phyloP scores from a whole-genome alignment of 2,329 filamentous ascomycete species.

The Keithomyces neogunnii region DNA sequence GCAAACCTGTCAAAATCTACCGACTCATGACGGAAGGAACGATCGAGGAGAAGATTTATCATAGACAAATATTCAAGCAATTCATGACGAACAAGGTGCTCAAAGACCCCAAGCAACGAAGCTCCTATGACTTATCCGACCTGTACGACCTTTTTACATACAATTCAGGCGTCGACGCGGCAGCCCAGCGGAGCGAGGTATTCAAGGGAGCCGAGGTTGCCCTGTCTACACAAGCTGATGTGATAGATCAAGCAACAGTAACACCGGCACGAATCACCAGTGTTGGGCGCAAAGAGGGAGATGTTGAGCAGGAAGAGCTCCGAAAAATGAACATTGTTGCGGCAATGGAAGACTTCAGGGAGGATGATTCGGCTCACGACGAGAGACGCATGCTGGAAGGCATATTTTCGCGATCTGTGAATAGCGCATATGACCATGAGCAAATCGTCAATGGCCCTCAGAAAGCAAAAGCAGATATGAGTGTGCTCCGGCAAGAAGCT shows the following conservation, averaged over 20 bases:
- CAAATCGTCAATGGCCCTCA: constrained; percentile 74
- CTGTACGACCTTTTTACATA: constrained; percentile 83
- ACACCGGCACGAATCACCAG: constrained; percentile 8
- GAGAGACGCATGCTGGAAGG: constrained; percentile 79
- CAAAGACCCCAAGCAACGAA: constrained; percentile 86
- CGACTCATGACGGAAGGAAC: constrained; percentile 97
- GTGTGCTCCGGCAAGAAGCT: constrained; percentile 74
- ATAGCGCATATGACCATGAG: constrained; percentile 90
- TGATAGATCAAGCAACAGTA: constrained; percentile 2
- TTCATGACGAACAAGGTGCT: constrained; percentile 95
- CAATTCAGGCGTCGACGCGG: constrained; percentile 40
- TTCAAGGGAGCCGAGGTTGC: constrained; percentile 79
- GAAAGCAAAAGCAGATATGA: constrained; percentile 63
- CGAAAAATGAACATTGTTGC: constrained; percentile 51
- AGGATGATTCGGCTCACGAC: constrained; percentile 41
- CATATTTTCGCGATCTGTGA: constrained; percentile 80
- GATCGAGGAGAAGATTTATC: constrained; percentile 98
- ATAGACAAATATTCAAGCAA: constrained; percentile 97
- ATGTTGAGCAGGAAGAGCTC: constrained; percentile 34
- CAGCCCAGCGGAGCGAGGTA: constrained; percentile 73
- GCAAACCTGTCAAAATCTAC: constrained; percentile 90
- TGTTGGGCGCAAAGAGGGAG: constrained; percentile 6
- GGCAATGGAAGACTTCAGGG: constrained; percentile 55
- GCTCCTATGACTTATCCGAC: constrained; percentile 83
- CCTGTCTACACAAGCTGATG: constrained; percentile 11